A percentile compares a stretch with the other conserved stretches of the same genome.
Evolutionary conservation across 148 eudicot species (phyloP).

Genomic region (Spergularia marina): DNA sequence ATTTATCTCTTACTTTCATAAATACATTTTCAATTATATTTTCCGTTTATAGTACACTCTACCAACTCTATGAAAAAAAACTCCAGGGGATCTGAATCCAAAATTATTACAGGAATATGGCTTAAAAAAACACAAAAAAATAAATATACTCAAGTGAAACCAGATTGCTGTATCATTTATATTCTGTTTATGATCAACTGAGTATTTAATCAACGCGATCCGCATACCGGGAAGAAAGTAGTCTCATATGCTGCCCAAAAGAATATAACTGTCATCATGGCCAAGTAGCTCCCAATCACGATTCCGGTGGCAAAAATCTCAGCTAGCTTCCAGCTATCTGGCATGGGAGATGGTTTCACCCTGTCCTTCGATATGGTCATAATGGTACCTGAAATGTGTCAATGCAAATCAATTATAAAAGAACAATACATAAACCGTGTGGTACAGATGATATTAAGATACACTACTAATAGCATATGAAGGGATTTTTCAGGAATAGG

Average conservation of each 20-base stretch:
- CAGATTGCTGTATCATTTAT: background rate
- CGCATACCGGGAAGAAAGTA: slow-evolving; percentile 80
- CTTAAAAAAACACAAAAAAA: background rate
- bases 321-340: slow-evolving; percentile 96
- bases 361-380: slow-evolving; percentile 99
- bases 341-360: slow-evolving; percentile 96
- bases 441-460: background rate
- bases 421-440: background rate
- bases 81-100: too few relatives aligned
- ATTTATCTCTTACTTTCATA: too few relatives aligned
- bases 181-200: background rate
- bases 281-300: slow-evolving; percentile 89
- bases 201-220: background rate
- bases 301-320: slow-evolving; percentile 93
- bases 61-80: too few relatives aligned
- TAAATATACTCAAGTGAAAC: background rate
- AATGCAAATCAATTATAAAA: slow-evolving; percentile 9
- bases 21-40: too few relatives aligned
- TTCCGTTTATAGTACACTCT: too few relatives aligned
- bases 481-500: background rate
- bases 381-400: slow-evolving; percentile 68
- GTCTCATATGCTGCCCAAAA: slow-evolving; percentile 99
- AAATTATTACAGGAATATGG: background rate
- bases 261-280: slow-evolving; percentile 98
- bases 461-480: background rate